phyloP scores from a whole-genome alignment of 305 asterid genomes.

The Fraxinus angustifolia region DNA sequence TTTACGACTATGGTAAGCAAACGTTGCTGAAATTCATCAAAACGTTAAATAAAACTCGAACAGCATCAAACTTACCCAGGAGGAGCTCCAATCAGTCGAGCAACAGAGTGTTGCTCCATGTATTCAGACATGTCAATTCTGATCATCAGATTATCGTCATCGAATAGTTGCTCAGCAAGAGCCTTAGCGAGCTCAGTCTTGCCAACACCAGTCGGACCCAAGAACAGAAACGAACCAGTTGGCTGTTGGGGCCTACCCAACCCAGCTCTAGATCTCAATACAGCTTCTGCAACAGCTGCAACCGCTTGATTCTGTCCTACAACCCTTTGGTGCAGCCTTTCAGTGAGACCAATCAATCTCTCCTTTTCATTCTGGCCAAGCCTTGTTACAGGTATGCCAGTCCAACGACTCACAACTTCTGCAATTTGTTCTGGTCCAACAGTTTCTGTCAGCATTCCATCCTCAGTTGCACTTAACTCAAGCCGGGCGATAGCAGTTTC shows the following conservation, averaged over 20 bases:
- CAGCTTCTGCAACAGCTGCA: conserved; percentile 80
- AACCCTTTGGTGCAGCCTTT: conserved; percentile 69
- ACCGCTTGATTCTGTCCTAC: conserved; percentile 85
- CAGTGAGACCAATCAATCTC: conserved; percentile 67
- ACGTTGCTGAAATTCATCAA: accelerated
- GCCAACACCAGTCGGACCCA: conserved; percentile 96
- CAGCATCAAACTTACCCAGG: conserved; percentile 59
- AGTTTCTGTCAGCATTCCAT: conserved; percentile 64
- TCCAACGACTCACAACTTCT: conserved; percentile 91
- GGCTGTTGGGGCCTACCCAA: conserved; percentile 87
- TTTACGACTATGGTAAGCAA: background rate
- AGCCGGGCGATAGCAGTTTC: conserved; percentile 66
- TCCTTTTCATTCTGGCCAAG: conserved; percentile 85
- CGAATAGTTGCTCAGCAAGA: conserved; percentile 82
- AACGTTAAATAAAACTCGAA: too few species aligned
- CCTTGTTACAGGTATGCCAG: conserved; percentile 81
- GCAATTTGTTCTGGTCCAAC: conserved; percentile 93
- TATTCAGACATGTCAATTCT: conserved; percentile 91
- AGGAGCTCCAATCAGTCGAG: conserved; percentile 87
- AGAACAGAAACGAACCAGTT: conserved; percentile 82
- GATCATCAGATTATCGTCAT: conserved; percentile 67
- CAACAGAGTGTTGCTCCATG: conserved; percentile 90
- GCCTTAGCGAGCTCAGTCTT: conserved; percentile 95
- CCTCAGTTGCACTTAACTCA: conserved; percentile 43
- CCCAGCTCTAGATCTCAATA: conserved; percentile 80